phyloP scores from a whole-genome alignment of 2,329 filamentous ascomycete species.

The Xylariaceae sp. region DNA sequence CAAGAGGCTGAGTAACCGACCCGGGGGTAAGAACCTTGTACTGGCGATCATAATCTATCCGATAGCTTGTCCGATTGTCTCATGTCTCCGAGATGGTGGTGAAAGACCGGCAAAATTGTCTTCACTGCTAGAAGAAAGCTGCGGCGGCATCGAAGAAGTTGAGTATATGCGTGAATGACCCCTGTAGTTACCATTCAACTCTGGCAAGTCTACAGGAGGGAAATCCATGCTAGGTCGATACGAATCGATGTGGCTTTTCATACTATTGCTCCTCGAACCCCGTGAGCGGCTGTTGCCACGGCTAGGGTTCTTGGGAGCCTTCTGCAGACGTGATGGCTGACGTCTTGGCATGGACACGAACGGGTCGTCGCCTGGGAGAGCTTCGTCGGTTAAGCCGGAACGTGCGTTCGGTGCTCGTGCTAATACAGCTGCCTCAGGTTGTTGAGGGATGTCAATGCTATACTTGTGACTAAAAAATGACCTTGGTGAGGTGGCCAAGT shows the following conservation, averaged over 20 bases:
- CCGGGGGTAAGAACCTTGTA: too few relatives aligned
- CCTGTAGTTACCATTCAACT: slow-evolving; percentile 7
- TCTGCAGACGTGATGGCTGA: slow-evolving; percentile 51
- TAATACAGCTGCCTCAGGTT: slow-evolving; percentile 48
- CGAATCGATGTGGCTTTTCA: slow-evolving; percentile 39
- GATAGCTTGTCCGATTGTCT: slow-evolving; percentile 51
- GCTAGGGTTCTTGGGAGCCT: slow-evolving; percentile 31
- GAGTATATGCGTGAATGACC: slow-evolving; percentile 42
- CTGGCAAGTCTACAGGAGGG: slow-evolving; percentile 32
- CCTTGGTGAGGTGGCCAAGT: slow-evolving; percentile 26
- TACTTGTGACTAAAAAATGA: slow-evolving; percentile 36
- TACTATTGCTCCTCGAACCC: slow-evolving; percentile 45
- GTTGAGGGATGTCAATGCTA: slow-evolving; percentile 40
- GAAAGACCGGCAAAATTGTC: slow-evolving; percentile 45
- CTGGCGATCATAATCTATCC: slow-evolving; percentile 36
- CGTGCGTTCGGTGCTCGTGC: slow-evolving; percentile 61
- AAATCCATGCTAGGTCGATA: slow-evolving; percentile 36
- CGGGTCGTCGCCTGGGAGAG: slow-evolving; percentile 56
- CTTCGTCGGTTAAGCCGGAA: slow-evolving; percentile 58
- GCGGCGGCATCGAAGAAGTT: slow-evolving; percentile 40
- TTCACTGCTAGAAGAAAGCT: slow-evolving; percentile 42
- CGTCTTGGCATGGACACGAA: slow-evolving; percentile 53
- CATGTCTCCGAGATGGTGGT: slow-evolving; percentile 43
- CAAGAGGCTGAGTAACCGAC: too few relatives aligned
- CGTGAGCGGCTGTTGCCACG: slow-evolving; percentile 35